Evolutionary conservation across 2,329 filamentous ascomycete genomes (phyloP).

Genomic region (Coniella lustricola): DNA sequence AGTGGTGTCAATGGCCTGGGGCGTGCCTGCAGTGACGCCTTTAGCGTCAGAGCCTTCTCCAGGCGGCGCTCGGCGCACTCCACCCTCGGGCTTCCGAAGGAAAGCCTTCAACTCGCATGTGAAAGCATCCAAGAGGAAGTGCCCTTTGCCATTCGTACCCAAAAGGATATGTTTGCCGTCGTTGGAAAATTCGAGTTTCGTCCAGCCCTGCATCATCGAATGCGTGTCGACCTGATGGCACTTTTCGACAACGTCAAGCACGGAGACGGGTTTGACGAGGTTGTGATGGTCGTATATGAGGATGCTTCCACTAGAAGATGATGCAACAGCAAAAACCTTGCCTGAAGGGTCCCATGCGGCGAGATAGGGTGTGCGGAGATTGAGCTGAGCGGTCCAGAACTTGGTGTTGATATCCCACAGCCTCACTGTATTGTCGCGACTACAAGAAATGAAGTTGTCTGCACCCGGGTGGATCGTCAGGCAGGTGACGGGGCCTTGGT

Average conservation of each 20-base stretch:
- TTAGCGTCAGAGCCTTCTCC: slow-evolving; percentile 40
- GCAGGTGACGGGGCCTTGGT: slow-evolving; percentile 76
- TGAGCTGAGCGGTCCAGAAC: slow-evolving; percentile 71
- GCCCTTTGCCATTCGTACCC: slow-evolving; percentile 74
- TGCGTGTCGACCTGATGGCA: slow-evolving; percentile 43
- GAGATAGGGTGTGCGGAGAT: slow-evolving; percentile 74
- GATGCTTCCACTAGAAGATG: slow-evolving; percentile 68
- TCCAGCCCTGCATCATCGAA: slow-evolving; percentile 67
- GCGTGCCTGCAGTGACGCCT: slow-evolving; percentile 22
- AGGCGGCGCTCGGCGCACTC: slow-evolving; percentile 43
- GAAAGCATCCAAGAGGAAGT: slow-evolving; percentile 92
- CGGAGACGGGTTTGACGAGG: slow-evolving; percentile 87
- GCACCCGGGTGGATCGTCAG: slow-evolving; percentile 77
- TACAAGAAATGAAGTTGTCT: slow-evolving; percentile 89
- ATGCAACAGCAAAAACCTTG: slow-evolving; percentile 83
- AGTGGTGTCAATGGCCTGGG: slow-evolving; percentile 44
- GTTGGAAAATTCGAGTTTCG: slow-evolving; percentile 89
- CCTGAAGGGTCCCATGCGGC: slow-evolving; percentile 89
- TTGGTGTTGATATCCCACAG: slow-evolving; percentile 84
- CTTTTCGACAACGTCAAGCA: slow-evolving; percentile 68
- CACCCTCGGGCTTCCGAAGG: slow-evolving; percentile 51
- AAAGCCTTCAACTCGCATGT: slow-evolving; percentile 72
- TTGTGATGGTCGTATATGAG: slow-evolving; percentile 91
- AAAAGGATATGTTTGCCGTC: slow-evolving; percentile 84
- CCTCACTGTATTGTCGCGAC: slow-evolving; percentile 82